Evolutionary conservation across 768 basidiomycete genomes (phyloP).

Genomic region (Holtermanniella nyarrowii): DNA sequence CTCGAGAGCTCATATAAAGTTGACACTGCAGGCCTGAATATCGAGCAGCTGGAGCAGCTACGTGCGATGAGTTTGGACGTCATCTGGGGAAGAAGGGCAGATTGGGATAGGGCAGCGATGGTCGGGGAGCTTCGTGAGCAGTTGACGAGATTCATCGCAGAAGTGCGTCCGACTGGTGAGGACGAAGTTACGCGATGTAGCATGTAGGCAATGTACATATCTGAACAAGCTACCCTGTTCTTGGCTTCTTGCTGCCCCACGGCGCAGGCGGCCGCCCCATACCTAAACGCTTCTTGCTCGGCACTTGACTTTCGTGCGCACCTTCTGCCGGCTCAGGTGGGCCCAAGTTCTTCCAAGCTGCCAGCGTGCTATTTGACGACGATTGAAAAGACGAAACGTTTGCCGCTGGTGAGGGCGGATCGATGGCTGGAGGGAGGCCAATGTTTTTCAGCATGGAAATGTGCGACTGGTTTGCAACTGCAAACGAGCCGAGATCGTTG

Average conservation of each 20-base stretch:
- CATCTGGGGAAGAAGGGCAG: slow-evolving; percentile 70
- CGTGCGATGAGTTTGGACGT: slow-evolving; percentile 67
- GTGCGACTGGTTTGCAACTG: slow-evolving; percentile 14
- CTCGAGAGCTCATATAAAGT: slow-evolving; percentile 50
- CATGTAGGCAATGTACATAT: too few species aligned
- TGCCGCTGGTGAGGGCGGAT: background rate
- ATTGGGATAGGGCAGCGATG: slow-evolving; percentile 71
- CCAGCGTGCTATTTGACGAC: background rate
- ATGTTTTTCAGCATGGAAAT: slow-evolving; percentile 33
- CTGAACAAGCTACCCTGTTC: background rate
- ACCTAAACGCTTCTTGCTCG: background rate
- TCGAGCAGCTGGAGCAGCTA: slow-evolving; percentile 90
- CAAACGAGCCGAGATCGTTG: slow-evolving; percentile 18
- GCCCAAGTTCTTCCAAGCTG: slow-evolving; percentile 14
- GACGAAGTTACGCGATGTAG: background rate
- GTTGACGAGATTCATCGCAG: slow-evolving; percentile 58
- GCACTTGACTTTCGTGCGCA: background rate
- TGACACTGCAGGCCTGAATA: slow-evolving; percentile 53
- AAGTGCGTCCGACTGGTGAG: slow-evolving; percentile 45
- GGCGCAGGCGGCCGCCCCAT: background rate
- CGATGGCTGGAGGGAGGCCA: slow-evolving; percentile 27
- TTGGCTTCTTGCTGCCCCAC: background rate
- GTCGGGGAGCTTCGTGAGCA: slow-evolving; percentile 52
- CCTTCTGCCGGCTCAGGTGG: slow-evolving; percentile 1
- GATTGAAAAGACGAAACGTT: background rate